These are phyloP conservation scores for Astragalus membranaceus DNA, from an alignment of 306 rosid genomes.

Conservation along the genomic window DNA sequence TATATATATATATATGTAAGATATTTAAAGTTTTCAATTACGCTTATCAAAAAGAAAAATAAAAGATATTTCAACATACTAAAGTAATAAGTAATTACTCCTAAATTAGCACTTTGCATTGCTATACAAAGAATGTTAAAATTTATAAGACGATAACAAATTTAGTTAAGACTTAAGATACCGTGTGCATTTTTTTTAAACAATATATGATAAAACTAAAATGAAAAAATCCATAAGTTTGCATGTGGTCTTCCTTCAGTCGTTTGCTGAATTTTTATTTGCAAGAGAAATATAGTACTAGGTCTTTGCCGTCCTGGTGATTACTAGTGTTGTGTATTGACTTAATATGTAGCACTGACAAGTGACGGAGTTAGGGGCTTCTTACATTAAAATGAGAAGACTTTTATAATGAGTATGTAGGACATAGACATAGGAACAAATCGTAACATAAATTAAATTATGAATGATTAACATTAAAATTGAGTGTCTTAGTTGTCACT, in stretches of 20 bases:
- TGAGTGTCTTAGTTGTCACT: too few species aligned
- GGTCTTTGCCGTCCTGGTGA: slow-evolving; percentile 21
- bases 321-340: neutral
- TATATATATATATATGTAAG: too few species aligned
- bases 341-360: neutral
- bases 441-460: too few species aligned
- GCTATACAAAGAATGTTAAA: neutral
- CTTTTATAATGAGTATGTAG: too few species aligned
- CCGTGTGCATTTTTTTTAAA: neutral
- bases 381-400: too few species aligned
- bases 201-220: too few species aligned
- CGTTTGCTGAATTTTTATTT: neutral
- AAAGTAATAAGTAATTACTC: neutral
- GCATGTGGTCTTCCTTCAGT: neutral
- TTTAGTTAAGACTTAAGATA: neutral
- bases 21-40: too few species aligned
- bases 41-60: too few species aligned
- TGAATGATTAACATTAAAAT: too few species aligned
- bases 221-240: neutral
- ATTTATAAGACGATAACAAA: neutral
- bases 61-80: neutral
- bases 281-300: neutral
- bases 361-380: too few species aligned
- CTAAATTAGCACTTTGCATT: neutral
- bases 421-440: too few species aligned